A percentile compares a stretch with the other conserved stretches of the same genome.
These are phyloP conservation scores for Boletus eberwhitei DNA, from an alignment of 768 basidiomycete genomes.

Conservation along the genomic window DNA sequence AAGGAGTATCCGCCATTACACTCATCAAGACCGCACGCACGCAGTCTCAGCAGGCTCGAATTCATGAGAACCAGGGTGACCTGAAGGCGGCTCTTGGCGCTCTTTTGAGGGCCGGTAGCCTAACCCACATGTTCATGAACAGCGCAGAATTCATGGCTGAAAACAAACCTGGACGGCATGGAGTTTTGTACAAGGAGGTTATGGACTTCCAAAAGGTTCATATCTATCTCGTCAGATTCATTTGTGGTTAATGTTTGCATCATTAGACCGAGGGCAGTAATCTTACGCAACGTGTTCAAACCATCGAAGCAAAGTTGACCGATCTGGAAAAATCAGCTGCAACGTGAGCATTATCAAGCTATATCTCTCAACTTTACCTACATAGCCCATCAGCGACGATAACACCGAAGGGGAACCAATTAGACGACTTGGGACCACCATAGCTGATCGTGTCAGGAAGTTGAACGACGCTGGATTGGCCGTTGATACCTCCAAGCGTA, in stretches of 20 bases:
- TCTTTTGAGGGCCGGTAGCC: slow-evolving; percentile 58
- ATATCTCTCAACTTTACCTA: slow-evolving; percentile 11
- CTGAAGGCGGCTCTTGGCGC: slow-evolving; percentile 57
- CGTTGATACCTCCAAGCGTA: slow-evolving; percentile 53
- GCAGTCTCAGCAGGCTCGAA: slow-evolving; percentile 52
- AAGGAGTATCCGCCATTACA: slow-evolving; percentile 55
- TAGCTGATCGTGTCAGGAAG: slow-evolving; percentile 78
- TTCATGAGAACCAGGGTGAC: slow-evolving; percentile 54
- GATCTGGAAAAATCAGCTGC: slow-evolving; percentile 41
- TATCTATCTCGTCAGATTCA: slow-evolving; percentile 13
- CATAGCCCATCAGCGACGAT: slow-evolving; percentile 10
- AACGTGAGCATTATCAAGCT: slow-evolving; percentile 23
- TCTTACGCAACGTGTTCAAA: slow-evolving; percentile 39
- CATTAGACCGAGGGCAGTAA: slow-evolving; percentile 38
- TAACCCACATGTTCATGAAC: slow-evolving; percentile 57
- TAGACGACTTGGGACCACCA: slow-evolving; percentile 56
- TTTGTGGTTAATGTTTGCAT: slow-evolving; percentile 11
- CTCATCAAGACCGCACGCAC: slow-evolving; percentile 62
- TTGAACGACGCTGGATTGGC: slow-evolving; percentile 70
- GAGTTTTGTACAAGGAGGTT: slow-evolving; percentile 60
- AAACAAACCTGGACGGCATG: slow-evolving; percentile 46
- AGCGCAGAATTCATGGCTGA: slow-evolving; percentile 54
- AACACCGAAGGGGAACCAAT: slow-evolving; percentile 34
- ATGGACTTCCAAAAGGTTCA: slow-evolving; percentile 62
- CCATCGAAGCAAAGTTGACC: slow-evolving; percentile 44